phyloP scores from a whole-genome alignment of 768 basidiomycete species.

The Collybia mongolica region DNA sequence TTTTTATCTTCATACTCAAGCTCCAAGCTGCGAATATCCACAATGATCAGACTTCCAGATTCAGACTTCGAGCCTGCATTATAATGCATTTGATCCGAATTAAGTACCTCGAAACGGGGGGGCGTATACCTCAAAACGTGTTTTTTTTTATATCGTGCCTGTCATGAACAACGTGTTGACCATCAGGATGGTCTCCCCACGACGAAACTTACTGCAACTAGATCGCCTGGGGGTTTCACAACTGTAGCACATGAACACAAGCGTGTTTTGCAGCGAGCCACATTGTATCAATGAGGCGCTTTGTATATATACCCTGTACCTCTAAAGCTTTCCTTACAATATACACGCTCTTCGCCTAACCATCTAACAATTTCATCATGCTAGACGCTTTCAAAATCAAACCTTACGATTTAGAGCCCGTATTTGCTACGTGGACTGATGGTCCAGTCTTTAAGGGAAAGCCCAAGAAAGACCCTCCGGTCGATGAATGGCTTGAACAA shows the following conservation, averaged over 20 bases:
- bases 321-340: background rate
- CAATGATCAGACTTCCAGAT: too few species aligned
- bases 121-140: constrained; percentile 8
- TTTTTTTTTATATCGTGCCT: constrained; percentile 4
- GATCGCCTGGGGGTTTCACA: constrained; percentile 1
- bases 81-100: too few species aligned
- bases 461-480: constrained; percentile 63
- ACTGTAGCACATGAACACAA: background rate
- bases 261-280: background rate
- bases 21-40: too few species aligned
- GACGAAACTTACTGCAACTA: constrained; percentile 1
- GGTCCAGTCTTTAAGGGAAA: constrained; percentile 69
- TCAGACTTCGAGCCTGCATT: too few species aligned
- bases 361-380: constrained; percentile 30
- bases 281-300: constrained; percentile 19
- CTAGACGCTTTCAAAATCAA: constrained; percentile 81
- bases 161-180: constrained; percentile 16
- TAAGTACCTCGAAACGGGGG: too few species aligned
- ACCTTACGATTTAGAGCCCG: constrained; percentile 69
- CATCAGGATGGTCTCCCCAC: constrained; percentile 5
- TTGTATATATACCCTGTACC: constrained; percentile 9
- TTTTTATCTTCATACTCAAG: too few species aligned
- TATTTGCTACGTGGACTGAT: constrained; percentile 63
- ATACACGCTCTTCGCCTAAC: constrained; percentile 1
- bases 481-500: constrained; percentile 72